phyloP scores from a whole-genome alignment of 805 yeast genomes.

The Yarrowia sp. region DNA sequence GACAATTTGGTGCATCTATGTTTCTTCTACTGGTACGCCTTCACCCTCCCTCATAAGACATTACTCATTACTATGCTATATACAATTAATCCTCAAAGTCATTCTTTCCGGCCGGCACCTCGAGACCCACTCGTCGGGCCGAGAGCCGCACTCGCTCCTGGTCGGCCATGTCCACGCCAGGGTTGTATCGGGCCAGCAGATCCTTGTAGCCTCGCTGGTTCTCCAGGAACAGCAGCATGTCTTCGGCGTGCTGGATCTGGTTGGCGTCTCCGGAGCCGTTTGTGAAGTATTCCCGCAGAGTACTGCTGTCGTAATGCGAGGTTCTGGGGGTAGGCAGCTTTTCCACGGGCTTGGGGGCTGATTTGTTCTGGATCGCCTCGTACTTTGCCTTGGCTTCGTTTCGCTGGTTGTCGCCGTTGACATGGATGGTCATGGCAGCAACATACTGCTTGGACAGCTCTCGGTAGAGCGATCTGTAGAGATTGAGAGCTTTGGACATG shows the following conservation, averaged over 20 bases:
- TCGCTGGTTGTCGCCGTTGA: constrained; percentile 40
- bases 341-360: constrained; percentile 21
- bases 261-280: constrained; percentile 32
- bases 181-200: constrained; percentile 83
- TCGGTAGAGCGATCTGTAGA: constrained; percentile 45
- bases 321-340: constrained; percentile 21
- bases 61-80: constrained; percentile 30
- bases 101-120: constrained; percentile 57
- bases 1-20: too few species aligned
- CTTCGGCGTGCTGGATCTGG: constrained; percentile 56
- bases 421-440: constrained; percentile 42
- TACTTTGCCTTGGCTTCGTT: constrained; percentile 38
- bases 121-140: constrained; percentile 88
- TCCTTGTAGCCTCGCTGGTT: constrained; percentile 81
- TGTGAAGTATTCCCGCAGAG: constrained; percentile 42
- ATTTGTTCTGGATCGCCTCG: constrained; percentile 33
- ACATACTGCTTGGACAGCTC: constrained; percentile 46
- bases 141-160: constrained; percentile 78
- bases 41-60: not conserved
- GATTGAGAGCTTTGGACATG: constrained; percentile 16
- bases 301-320: constrained; percentile 42
- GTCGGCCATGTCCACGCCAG: constrained; percentile 79
- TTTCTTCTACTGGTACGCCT: too few species aligned
- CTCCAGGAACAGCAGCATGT: constrained; percentile 66
- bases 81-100: constrained; percentile 37